phyloP scores from a whole-genome alignment of 2,329 filamentous ascomycete species.

The Cytospora paraplurivora region DNA sequence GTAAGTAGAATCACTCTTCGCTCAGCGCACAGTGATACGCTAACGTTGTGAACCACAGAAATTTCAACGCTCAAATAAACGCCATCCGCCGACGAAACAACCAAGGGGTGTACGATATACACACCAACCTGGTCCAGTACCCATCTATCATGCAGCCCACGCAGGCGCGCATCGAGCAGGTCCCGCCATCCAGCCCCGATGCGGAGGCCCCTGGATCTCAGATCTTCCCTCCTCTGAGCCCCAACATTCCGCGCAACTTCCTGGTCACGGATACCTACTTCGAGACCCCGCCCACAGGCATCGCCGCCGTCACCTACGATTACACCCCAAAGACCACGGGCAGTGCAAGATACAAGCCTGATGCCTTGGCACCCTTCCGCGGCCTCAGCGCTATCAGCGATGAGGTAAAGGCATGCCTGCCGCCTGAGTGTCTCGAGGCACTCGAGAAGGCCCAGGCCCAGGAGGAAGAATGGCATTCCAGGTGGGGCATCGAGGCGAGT shows the following conservation, averaged over 20 bases:
- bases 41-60: constrained; percentile 51
- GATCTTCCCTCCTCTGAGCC: constrained; percentile 51
- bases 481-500: constrained; percentile 70
- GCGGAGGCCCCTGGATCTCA: constrained; percentile 36
- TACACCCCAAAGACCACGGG: constrained; percentile 43
- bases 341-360: constrained; percentile 39
- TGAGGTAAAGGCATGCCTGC: constrained; percentile 67
- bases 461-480: constrained; percentile 72
- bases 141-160: constrained; percentile 88
- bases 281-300: constrained; percentile 52
- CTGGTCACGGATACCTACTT: constrained; percentile 57
- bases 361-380: constrained; percentile 55
- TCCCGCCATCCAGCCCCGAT: constrained; percentile 50
- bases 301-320: constrained; percentile 49
- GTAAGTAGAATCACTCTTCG: constrained; percentile 52
- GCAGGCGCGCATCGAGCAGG: constrained; percentile 77
- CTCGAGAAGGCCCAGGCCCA: constrained; percentile 67
- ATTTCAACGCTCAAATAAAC: constrained; percentile 78
- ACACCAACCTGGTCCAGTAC: constrained; percentile 90
- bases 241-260: constrained; percentile 57
- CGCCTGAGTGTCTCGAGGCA: constrained; percentile 69
- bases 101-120: constrained; percentile 84
- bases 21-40: constrained; percentile 12
- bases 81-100: constrained; percentile 69
- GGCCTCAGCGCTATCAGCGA: constrained; percentile 66